A percentile compares a stretch with the other conserved stretches of the same genome.
Conservation (phyloP, 768 basidiomycete species). For the Lyophyllum decastes region DNA sequence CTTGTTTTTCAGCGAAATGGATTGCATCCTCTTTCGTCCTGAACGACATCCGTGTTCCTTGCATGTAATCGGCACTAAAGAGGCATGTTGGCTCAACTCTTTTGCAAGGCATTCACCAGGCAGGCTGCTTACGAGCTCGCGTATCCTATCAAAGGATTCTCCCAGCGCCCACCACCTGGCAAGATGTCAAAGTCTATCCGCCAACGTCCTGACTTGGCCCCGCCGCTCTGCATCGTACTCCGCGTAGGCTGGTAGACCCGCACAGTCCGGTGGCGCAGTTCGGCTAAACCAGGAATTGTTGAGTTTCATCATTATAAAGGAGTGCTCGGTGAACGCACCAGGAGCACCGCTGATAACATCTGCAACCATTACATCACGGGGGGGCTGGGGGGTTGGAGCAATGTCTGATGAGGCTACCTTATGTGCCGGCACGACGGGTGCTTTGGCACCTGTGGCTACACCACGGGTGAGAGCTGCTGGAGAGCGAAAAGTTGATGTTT, state of each 20-base stretch:
- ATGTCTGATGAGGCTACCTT: constrained; percentile 39
- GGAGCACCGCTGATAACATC: constrained; percentile 88
- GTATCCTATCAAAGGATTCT: constrained; percentile 98
- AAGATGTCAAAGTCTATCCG: constrained; percentile 92
- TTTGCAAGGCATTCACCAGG: not conserved
- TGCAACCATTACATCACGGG: constrained; percentile 71
- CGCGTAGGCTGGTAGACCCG: constrained; percentile 92
- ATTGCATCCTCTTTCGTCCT: constrained; percentile 87
- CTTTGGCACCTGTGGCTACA: constrained; percentile 30
- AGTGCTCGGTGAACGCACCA: constrained; percentile 42
- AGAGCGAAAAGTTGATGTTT: constrained; percentile 21
- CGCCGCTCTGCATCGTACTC: constrained; percentile 94
- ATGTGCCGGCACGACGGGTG: constrained; percentile 28
- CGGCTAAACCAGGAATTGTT: constrained; percentile 43
- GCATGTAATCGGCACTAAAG: constrained; percentile 90
- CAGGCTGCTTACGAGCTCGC: constrained; percentile 80
- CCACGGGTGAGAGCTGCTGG: constrained; percentile 24
- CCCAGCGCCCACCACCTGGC: constrained; percentile 91
- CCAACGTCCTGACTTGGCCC: constrained; percentile 86
- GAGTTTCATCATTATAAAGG: not conserved
- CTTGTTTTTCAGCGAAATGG: constrained; percentile 97
- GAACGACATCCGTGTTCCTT: constrained; percentile 85
- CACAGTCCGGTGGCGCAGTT: constrained; percentile 85
- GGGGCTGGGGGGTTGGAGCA: constrained; percentile 42
- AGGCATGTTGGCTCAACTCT: constrained; percentile 1